phyloP scores from a whole-genome alignment of 768 basidiomycete genomes.

The Rhodotorula sphaerocarpa region DNA sequence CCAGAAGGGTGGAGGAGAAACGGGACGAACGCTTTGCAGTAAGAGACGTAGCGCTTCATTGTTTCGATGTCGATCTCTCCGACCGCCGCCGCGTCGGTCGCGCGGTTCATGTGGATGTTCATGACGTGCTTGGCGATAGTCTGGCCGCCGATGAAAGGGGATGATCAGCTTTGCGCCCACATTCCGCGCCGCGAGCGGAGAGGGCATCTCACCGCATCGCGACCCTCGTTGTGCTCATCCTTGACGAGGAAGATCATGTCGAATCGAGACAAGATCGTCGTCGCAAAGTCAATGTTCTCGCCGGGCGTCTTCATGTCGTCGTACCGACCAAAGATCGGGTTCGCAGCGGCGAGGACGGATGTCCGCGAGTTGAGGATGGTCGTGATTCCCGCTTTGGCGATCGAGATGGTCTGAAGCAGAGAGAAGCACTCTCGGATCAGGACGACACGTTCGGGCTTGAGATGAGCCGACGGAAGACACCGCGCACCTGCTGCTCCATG shows the following conservation, averaged over 20 bases:
- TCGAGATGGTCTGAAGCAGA: conserved; percentile 66
- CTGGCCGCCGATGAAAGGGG: conserved; percentile 47
- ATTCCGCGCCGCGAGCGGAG: no score
- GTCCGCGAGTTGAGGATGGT: conserved; percentile 94
- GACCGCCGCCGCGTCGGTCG: conserved; percentile 53
- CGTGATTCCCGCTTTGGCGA: conserved; percentile 97
- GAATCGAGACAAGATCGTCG: conserved; percentile 93
- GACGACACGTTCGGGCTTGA: no score
- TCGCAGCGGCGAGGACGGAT: conserved; percentile 91
- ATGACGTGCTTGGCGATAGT: conserved; percentile 95
- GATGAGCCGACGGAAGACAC: conserved; percentile 47
- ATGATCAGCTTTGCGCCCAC: no score
- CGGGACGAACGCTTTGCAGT: conserved; percentile 74
- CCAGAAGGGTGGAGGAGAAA: background rate
- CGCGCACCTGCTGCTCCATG: conserved; percentile 67
- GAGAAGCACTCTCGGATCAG: no score
- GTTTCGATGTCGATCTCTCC: conserved; percentile 94
- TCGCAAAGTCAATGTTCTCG: conserved; percentile 98
- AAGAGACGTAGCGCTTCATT: conserved; percentile 96
- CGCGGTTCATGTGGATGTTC: conserved; percentile 96
- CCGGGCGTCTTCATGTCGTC: conserved; percentile 94
- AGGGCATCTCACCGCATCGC: conserved; percentile 80
- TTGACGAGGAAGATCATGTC: conserved; percentile 99
- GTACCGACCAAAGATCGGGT: conserved; percentile 95
- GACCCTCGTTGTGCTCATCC: conserved; percentile 89